Base-by-base conservation (phyloP, 2,329 filamentous ascomycete species). In the Pestalotiopsis sp. region DNA sequence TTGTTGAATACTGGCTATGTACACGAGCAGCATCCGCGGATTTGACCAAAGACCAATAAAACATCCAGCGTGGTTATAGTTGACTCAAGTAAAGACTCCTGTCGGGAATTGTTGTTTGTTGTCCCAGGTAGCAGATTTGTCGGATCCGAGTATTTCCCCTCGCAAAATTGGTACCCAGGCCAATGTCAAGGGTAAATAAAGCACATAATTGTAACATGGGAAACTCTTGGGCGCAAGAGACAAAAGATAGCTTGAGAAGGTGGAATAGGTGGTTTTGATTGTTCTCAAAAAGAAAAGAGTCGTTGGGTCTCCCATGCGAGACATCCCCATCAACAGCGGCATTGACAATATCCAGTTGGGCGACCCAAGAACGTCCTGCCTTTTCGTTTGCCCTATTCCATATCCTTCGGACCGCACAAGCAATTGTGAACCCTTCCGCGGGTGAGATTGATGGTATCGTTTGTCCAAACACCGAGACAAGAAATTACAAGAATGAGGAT, bases 401-500 rank as follows among this genome's bases (percentile, higher is more conserved):
- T 62, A 69, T 68, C 66, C 69, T 59, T 64, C 56, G 74, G 77
- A 80, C 79, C 77, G 70, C 77, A 80, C 79, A 80, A 76, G 45
- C 45, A 52, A 75, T 75, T 70, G 75, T 73, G 73, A 76, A 79
- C 80, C 77, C 77, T 52, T 76, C 74, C 72, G 72, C 77, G 77
- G 72, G 73, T 75, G 74, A 75, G 73, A 73, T 74, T 52, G 45
- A 36, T 70, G 38, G 64, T 67, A 66, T 72, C 66, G 72, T 73
- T 71, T 74, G 72, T 74, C 76, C 72, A 71, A 77, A 75, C 75
- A 80, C 78, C 78, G 73, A 77, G 75, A 80, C 76, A 80, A 80
- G 76, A 79, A 80, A 79, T 77, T 82, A 83, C 81, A 83, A 82
- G 78, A 82, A 82, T 75, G 71, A 76, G 31, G 72, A 74, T 75